Percentiles rank a stretch among this genome's conserved stretches.
phyloP scores from a whole-genome alignment of 2,329 filamentous ascomycete genomes.

The Xylariaceae sp. region DNA sequence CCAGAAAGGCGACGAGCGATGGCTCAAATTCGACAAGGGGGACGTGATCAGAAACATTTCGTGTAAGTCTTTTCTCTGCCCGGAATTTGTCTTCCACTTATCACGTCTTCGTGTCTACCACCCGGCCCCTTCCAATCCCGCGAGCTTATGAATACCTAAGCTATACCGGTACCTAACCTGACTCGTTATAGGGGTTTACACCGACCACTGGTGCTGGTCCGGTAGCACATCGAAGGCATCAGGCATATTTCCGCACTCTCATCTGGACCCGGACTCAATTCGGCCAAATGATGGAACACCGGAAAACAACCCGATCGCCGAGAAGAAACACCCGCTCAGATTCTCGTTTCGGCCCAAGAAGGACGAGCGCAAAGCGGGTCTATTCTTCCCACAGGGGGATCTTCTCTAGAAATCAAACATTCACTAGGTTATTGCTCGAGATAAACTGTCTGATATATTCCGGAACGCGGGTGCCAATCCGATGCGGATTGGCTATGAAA shows the following conservation, averaged over 20 bases:
- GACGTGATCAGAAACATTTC: slow-evolving; percentile 61
- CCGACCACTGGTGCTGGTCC: slow-evolving; percentile 36
- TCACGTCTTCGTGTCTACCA: background rate
- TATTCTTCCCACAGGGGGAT: slow-evolving; percentile 21
- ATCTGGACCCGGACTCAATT: slow-evolving; percentile 31
- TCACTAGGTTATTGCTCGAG: slow-evolving; percentile 13
- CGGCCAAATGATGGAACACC: slow-evolving; percentile 25
- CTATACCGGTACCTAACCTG: slow-evolving; percentile 18
- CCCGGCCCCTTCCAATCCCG: background rate
- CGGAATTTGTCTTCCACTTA: background rate
- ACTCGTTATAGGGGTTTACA: slow-evolving; percentile 27
- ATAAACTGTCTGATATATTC: background rate
- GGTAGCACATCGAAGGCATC: slow-evolving; percentile 33
- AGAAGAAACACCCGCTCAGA: slow-evolving; percentile 30
- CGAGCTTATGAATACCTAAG: too few relatives aligned
- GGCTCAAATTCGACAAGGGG: slow-evolving; percentile 61
- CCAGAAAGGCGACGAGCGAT: slow-evolving; percentile 43
- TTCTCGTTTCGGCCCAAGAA: slow-evolving; percentile 29
- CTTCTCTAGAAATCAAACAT: slow-evolving; percentile 14
- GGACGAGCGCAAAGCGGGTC: slow-evolving; percentile 22
- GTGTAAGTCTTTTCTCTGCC: slow-evolving; percentile 25
- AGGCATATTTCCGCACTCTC: slow-evolving; percentile 35
- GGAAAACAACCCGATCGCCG: slow-evolving; percentile 30
- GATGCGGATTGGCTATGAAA: too few relatives aligned
- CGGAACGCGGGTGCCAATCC: background rate